These are phyloP conservation scores for Nemania sp. DNA, from an alignment of 2,329 filamentous ascomycete species.

Conservation along the genomic window DNA sequence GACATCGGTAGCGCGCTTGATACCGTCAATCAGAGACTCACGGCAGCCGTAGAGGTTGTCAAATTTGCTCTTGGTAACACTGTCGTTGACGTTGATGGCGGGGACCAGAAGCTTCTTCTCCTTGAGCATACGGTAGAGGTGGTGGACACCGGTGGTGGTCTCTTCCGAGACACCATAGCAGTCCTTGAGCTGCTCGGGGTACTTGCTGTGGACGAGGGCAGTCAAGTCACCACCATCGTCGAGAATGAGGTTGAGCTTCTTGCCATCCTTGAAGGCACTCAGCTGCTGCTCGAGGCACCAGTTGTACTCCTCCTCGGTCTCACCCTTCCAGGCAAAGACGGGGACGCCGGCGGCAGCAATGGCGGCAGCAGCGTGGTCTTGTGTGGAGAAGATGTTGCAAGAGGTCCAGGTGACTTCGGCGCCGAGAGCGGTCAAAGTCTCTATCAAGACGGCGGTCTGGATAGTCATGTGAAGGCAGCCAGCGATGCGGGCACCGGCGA, in stretches of 20 bases:
- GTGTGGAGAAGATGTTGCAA: constrained; percentile 99
- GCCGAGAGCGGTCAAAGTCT: constrained; percentile 92
- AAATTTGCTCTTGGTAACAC: constrained; percentile 99
- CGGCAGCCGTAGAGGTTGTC: constrained; percentile 99
- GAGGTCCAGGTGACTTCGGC: constrained; percentile 98
- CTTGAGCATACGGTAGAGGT: constrained; percentile 98
- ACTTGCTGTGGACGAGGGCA: constrained; percentile 94
- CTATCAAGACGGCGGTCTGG: constrained; percentile 98
- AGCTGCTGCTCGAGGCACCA: constrained; percentile 99
- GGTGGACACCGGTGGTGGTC: constrained; percentile 99
- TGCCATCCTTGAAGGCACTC: constrained; percentile 91
- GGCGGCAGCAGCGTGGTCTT: constrained; percentile 96
- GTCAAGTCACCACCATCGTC: constrained; percentile 98
- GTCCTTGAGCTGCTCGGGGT: constrained; percentile 96
- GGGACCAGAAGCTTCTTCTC: constrained; percentile 86
- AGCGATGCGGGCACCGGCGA: constrained; percentile 92
- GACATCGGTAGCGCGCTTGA: constrained; percentile 99
- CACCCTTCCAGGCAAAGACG: constrained; percentile 79
- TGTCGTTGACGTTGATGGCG: constrained; percentile 99
- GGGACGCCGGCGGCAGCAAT: constrained; percentile 93
- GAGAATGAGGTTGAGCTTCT: constrained; percentile 98
- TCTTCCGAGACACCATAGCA: constrained; percentile 99
- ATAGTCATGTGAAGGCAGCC: constrained; percentile 99
- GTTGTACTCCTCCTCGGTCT: constrained; percentile 99
- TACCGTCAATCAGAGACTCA: constrained; percentile 97